Evolutionary conservation across 2,329 filamentous ascomycete species (phyloP).

Genomic region (Venturia carpophila): DNA sequence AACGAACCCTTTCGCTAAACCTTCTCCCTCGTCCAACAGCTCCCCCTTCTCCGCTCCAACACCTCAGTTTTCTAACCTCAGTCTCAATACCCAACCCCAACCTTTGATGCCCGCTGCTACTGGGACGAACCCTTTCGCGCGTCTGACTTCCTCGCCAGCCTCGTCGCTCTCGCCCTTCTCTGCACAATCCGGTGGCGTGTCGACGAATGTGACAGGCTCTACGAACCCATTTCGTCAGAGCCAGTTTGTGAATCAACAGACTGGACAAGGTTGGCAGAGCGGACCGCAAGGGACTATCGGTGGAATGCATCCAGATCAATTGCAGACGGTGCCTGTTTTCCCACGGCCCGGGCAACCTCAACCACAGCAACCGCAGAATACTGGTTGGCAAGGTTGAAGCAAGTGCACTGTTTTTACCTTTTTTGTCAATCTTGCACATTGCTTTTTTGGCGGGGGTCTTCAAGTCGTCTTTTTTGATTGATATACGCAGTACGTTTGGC

Average conservation of each 20-base stretch:
- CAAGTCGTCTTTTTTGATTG: not conserved
- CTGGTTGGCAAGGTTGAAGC: slow-evolving; percentile 13
- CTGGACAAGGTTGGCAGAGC: slow-evolving; percentile 82
- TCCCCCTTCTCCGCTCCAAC: slow-evolving; percentile 16
- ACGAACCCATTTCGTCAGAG: slow-evolving; percentile 95
- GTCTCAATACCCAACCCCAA: slow-evolving; percentile 26
- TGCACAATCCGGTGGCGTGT: slow-evolving; percentile 39
- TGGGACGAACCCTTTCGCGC: slow-evolving; percentile 65
- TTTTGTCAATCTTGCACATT: not conserved
- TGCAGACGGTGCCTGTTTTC: slow-evolving; percentile 77
- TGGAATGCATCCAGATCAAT: slow-evolving; percentile 60
- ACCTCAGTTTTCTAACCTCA: slow-evolving; percentile 13
- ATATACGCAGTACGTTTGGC: slow-evolving; percentile 1
- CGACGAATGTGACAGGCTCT: slow-evolving; percentile 72
- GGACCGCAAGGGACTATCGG: slow-evolving; percentile 70
- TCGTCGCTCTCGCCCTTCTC: slow-evolving; percentile 22
- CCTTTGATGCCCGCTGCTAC: slow-evolving; percentile 52
- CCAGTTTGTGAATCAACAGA: slow-evolving; percentile 80
- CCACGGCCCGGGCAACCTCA: slow-evolving; percentile 58
- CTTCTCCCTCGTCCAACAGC: slow-evolving; percentile 19
- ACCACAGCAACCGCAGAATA: slow-evolving; percentile 12
- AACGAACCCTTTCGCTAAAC: slow-evolving; percentile 83
- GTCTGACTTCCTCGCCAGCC: slow-evolving; percentile 37
- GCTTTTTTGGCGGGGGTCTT: not conserved
- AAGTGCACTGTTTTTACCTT: not conserved